These are phyloP conservation scores for Thraustochytrium sp. DNA, from an alignment of 352 stramenopile species.

Conservation along the genomic window DNA sequence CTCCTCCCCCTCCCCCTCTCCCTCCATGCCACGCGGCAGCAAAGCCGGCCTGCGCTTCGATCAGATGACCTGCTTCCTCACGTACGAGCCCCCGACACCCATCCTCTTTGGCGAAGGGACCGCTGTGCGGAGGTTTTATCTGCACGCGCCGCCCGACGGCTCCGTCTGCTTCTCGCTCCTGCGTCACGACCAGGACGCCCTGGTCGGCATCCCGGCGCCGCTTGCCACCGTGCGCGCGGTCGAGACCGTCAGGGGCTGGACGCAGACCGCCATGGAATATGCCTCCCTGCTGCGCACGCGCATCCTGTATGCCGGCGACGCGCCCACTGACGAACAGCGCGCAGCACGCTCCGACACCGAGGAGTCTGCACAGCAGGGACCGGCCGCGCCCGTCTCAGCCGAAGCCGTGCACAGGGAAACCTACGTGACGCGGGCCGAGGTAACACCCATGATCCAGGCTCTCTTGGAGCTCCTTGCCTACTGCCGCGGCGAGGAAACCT, in stretches of 20 bases:
- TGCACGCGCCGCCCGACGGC: slow-evolving; percentile 9
- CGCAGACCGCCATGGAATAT: background rate
- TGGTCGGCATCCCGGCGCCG: background rate
- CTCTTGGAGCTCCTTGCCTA: background rate
- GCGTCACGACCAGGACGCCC: slow-evolving; percentile 14
- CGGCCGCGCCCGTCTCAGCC: too few species aligned
- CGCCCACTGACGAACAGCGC: too few species aligned
- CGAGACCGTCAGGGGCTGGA: slow-evolving; percentile 26
- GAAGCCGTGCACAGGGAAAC: too few species aligned
- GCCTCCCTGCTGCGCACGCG: background rate
- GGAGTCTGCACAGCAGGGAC: too few species aligned
- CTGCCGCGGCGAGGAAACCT: background rate
- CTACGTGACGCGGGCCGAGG: background rate
- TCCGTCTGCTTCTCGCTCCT: background rate
- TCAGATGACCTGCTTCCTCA: slow-evolving; percentile 7
- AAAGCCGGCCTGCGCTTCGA: background rate
- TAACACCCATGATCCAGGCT: background rate
- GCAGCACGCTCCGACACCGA: too few species aligned
- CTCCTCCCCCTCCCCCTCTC: too few species aligned
- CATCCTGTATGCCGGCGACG: background rate
- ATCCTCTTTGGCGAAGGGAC: background rate
- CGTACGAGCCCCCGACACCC: background rate
- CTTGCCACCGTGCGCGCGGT: background rate
- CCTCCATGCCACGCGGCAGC: too few species aligned
- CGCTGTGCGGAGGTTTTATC: background rate